phyloP scores from a whole-genome alignment of 352 stramenopile species.

The Pythium rishiriense region DNA sequence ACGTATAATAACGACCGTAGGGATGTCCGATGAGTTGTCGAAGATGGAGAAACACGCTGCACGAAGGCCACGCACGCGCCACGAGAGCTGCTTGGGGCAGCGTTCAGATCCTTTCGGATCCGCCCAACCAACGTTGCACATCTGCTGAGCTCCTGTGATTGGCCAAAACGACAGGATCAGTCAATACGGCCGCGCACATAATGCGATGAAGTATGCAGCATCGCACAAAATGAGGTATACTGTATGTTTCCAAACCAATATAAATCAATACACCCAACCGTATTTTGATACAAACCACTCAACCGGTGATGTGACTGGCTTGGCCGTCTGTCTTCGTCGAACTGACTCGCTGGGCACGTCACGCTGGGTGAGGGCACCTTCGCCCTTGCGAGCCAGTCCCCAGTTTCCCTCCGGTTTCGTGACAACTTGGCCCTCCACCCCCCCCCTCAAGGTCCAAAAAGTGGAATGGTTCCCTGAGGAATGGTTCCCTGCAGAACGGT shows the following conservation, averaged over 20 bases:
- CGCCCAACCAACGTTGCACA: constrained; percentile 1
- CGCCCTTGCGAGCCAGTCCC: not conserved
- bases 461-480: not conserved
- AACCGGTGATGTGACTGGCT: not conserved
- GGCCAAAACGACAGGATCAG: not conserved
- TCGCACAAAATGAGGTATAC: not conserved
- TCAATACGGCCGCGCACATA: not conserved
- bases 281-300: not conserved
- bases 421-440: not conserved
- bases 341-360: not conserved
- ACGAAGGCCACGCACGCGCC: too few relatives aligned
- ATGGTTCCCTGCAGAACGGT: too few relatives aligned
- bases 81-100: too few relatives aligned
- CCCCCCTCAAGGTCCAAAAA: not conserved
- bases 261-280: not conserved
- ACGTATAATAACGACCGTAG: too few relatives aligned
- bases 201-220: not conserved
- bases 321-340: not conserved
- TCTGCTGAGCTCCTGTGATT: constrained; percentile 3
- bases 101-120: not conserved
- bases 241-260: not conserved
- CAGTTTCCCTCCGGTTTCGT: not conserved
- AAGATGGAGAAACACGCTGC: too few relatives aligned
- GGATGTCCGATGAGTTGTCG: too few relatives aligned
- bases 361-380: not conserved